phyloP scores from a whole-genome alignment of 2,329 filamentous ascomycete genomes.

The Daldinia sp. region DNA sequence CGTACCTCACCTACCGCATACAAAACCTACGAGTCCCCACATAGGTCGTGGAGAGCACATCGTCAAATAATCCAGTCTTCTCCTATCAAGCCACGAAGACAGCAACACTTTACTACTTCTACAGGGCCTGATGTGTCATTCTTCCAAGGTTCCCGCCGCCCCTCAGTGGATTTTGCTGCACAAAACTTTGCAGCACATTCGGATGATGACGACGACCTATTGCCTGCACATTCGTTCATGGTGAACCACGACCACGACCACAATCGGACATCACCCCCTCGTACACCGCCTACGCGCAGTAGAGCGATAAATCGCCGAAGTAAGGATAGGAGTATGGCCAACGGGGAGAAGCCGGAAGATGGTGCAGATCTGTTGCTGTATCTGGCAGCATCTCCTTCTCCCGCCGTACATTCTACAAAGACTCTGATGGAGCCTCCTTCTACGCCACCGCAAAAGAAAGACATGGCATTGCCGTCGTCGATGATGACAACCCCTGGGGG shows the following conservation, averaged over 20 bases:
- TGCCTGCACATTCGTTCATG: slow-evolving; percentile 79
- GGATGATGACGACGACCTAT: slow-evolving; percentile 84
- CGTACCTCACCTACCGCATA: slow-evolving; percentile 70
- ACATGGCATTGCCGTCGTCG: slow-evolving; percentile 77
- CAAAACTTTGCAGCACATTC: slow-evolving; percentile 69
- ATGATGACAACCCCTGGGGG: slow-evolving; percentile 89
- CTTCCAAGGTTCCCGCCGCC: slow-evolving; percentile 74
- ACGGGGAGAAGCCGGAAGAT: slow-evolving; percentile 72
- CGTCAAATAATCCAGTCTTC: slow-evolving; percentile 86
- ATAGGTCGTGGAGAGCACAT: slow-evolving; percentile 76
- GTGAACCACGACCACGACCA: slow-evolving; percentile 60
- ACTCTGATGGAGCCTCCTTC: slow-evolving; percentile 73
- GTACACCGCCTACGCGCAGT: slow-evolving; percentile 76
- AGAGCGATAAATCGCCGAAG: slow-evolving; percentile 58
- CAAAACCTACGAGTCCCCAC: slow-evolving; percentile 60
- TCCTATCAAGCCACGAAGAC: slow-evolving; percentile 79
- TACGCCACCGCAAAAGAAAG: slow-evolving; percentile 77
- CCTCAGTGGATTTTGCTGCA: slow-evolving; percentile 69
- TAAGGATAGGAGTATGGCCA: slow-evolving; percentile 56
- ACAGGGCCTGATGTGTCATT: slow-evolving; percentile 80
- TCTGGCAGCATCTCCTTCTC: slow-evolving; percentile 89
- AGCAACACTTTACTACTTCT: slow-evolving; percentile 76
- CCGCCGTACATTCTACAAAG: slow-evolving; percentile 67
- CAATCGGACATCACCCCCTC: slow-evolving; percentile 76
- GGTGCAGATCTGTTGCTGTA: slow-evolving; percentile 84